These are phyloP conservation scores for Backusella sp. DNA, from an alignment of 192 early-diverging fungal genomes.

Conservation along the genomic window DNA sequence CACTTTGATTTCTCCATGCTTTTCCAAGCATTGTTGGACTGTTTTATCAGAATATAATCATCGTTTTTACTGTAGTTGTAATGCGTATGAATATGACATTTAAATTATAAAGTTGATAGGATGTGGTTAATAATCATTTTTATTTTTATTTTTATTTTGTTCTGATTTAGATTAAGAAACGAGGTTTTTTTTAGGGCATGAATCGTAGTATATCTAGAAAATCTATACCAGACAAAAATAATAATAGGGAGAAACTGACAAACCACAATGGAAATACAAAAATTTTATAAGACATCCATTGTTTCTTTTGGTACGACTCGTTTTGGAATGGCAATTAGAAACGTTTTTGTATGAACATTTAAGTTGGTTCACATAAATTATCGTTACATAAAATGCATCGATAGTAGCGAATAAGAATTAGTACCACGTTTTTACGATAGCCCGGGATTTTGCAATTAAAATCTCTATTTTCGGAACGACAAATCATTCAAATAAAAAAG, in stretches of 20 bases:
- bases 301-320: slow-evolving; percentile 2
- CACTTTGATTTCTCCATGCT: neutral
- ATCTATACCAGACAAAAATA: neutral
- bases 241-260: neutral
- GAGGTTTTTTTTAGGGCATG: neutral
- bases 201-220: neutral
- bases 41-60: neutral
- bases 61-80: neutral
- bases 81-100: neutral
- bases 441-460: slow-evolving; percentile 2
- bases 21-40: neutral
- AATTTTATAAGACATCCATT: neutral
- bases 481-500: neutral
- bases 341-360: neutral
- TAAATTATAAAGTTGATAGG: neutral
- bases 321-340: neutral
- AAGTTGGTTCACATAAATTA: neutral
- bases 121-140: neutral
- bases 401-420: neutral
- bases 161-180: neutral
- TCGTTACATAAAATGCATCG: neutral
- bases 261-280: neutral
- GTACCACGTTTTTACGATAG: neutral
- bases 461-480: neutral
- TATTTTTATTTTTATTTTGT: neutral